Conservation (phyloP, 495 filamentous ascomycete genomes). For the Achaetomiella virescens region DNA sequence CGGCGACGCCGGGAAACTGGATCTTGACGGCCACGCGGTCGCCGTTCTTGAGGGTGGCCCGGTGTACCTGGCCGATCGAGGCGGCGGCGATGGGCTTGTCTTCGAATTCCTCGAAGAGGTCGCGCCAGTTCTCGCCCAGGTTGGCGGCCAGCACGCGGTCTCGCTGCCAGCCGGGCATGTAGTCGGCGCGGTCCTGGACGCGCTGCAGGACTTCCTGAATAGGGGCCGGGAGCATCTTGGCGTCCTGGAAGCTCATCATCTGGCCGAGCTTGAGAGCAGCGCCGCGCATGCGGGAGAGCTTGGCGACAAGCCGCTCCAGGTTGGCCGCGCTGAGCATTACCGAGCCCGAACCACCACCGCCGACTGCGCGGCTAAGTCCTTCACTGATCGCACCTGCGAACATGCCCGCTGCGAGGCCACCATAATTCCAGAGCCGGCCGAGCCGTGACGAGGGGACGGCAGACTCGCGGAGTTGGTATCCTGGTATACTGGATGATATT, state of each 20-base stretch:
- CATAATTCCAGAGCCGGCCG: slow-evolving; percentile 88
- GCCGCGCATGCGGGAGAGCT: slow-evolving; percentile 91
- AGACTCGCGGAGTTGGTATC: slow-evolving; percentile 79
- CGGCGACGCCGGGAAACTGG: slow-evolving; percentile 94
- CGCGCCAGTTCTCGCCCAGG: slow-evolving; percentile 79
- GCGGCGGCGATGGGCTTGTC: slow-evolving; percentile 92
- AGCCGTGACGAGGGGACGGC: slow-evolving; percentile 83
- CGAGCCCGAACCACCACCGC: slow-evolving; percentile 56
- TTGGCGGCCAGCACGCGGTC: slow-evolving; percentile 73
- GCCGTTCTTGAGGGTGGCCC: slow-evolving; percentile 69
- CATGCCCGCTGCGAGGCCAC: slow-evolving; percentile 89
- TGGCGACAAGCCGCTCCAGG: slow-evolving; percentile 85
- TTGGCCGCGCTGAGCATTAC: slow-evolving; percentile 84
- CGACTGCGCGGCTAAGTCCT: slow-evolving; percentile 61
- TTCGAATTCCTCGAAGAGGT: slow-evolving; percentile 75
- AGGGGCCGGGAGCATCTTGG: slow-evolving; percentile 84
- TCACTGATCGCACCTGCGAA: slow-evolving; percentile 88
- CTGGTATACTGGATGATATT: slow-evolving; percentile 4
- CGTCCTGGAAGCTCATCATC: slow-evolving; percentile 96
- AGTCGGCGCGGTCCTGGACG: slow-evolving; percentile 94
- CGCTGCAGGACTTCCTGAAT: slow-evolving; percentile 84
- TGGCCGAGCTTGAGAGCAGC: slow-evolving; percentile 98
- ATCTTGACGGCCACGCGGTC: slow-evolving; percentile 86
- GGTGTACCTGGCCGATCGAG: slow-evolving; percentile 96
- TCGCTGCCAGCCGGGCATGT: slow-evolving; percentile 92